Evolutionary conservation across 2,329 filamentous ascomycete genomes (phyloP).

Genomic region (Claviceps citrina): DNA sequence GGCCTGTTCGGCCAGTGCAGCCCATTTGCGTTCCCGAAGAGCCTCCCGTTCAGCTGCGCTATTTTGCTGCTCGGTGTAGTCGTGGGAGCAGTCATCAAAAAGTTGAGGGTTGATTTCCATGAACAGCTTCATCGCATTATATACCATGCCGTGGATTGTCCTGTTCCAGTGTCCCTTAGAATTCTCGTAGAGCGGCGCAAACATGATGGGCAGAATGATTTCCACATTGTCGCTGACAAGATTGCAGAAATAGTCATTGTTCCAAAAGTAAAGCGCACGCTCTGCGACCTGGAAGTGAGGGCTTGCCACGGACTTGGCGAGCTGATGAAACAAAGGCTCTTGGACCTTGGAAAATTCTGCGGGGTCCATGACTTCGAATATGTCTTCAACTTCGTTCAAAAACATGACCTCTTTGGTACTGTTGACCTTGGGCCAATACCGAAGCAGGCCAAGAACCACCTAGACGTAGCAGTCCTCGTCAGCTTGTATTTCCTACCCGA

Average conservation of each 20-base stretch:
- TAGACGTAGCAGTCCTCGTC: constrained; percentile 17
- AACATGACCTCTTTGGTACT: constrained; percentile 99
- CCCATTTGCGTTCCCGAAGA: constrained; percentile 76
- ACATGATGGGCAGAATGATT: constrained; percentile 98
- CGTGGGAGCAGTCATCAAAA: constrained; percentile 96
- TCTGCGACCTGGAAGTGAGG: constrained; percentile 98
- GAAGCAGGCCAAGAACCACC: constrained; percentile 84
- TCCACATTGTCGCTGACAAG: constrained; percentile 97
- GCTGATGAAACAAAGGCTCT: constrained; percentile 89
- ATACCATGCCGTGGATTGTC: constrained; percentile 98
- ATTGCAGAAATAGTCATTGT: constrained; percentile 99
- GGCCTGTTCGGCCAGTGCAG: constrained; percentile 66
- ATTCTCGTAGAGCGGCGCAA: constrained; percentile 94
- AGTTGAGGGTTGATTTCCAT: constrained; percentile 99
- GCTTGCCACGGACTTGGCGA: constrained; percentile 94
- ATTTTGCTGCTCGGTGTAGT: constrained; percentile 94
- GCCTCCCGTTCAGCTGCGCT: constrained; percentile 73
- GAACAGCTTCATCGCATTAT: constrained; percentile 99
- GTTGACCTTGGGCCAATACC: constrained; percentile 98
- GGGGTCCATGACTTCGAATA: constrained; percentile 99
- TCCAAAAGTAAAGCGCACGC: constrained; percentile 97
- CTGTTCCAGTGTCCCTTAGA: constrained; percentile 99
- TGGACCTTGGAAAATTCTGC: constrained; percentile 98
- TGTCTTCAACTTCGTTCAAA: constrained; percentile 96
- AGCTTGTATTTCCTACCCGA: background rate